Evolutionary conservation across 2,329 filamentous ascomycete species (phyloP).

Genomic region (Xylariales sp.): DNA sequence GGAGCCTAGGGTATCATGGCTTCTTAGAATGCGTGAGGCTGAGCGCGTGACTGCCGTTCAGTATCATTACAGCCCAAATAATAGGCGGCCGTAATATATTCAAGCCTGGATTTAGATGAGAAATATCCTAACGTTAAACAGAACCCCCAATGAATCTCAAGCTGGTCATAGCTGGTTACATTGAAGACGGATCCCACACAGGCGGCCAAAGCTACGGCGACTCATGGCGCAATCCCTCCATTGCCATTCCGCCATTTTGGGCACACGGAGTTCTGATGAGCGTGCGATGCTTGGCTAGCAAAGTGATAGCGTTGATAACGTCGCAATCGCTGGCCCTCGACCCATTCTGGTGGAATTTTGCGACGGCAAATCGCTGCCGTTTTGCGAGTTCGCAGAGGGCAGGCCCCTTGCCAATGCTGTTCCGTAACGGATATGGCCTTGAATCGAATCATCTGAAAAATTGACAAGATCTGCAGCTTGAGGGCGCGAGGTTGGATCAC

Average conservation of each 20-base stretch:
- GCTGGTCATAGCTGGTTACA: neutral
- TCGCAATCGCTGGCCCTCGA: too few species aligned
- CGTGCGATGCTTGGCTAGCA: neutral
- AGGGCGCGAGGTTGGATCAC: neutral
- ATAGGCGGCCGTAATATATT: constrained; percentile 1
- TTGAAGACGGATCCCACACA: neutral
- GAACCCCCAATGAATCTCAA: neutral
- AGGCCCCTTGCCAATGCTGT: neutral
- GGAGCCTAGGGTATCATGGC: neutral
- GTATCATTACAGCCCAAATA: neutral
- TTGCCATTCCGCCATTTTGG: constrained; percentile 4
- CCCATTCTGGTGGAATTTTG: neutral
- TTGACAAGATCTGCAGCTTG: neutral
- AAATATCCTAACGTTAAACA: constrained; percentile 5
- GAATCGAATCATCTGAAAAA: neutral
- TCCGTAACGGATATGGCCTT: neutral
- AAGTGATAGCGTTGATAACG: neutral
- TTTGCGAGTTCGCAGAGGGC: neutral
- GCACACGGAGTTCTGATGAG: neutral
- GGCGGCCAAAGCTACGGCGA: neutral
- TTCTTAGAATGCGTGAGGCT: constrained; percentile 2
- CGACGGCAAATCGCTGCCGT: too few species aligned
- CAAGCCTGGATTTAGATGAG: constrained; percentile 6
- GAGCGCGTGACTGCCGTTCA: constrained; percentile 4
- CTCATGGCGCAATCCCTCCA: constrained; percentile 5